Conservation (phyloP, 768 basidiomycete species). For the Sarcodon sp. region DNA sequence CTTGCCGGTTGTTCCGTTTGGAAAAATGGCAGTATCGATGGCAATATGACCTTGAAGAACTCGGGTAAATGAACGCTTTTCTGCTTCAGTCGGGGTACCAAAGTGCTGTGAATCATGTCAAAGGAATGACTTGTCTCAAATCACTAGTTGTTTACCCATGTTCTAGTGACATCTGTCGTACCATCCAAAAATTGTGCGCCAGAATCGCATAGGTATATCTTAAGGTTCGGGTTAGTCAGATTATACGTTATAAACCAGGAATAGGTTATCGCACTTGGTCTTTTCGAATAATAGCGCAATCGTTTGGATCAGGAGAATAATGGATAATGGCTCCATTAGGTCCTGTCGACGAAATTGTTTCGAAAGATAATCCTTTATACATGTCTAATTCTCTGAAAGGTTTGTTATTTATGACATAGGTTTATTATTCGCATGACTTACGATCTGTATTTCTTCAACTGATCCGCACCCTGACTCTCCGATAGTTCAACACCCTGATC, state of each 20-base stretch:
- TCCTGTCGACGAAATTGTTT: conserved; percentile 87
- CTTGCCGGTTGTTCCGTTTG: conserved; percentile 62
- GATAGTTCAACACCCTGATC: conserved; percentile 44
- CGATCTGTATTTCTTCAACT: conserved; percentile 74
- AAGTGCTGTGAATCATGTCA: conserved; percentile 49
- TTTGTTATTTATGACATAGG: neutral
- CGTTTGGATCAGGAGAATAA: conserved; percentile 67
- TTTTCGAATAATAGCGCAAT: conserved; percentile 63
- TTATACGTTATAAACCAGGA: neutral
- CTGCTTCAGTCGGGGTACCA: conserved; percentile 68
- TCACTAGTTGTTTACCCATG: conserved; percentile 40
- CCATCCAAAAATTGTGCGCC: conserved; percentile 88
- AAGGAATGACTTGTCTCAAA: neutral
- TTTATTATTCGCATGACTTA: conserved; percentile 22
- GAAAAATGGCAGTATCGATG: conserved; percentile 78
- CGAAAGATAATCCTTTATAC: conserved; percentile 84
- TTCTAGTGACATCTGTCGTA: conserved; percentile 91
- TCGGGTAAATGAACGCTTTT: conserved; percentile 81
- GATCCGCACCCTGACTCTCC: conserved; percentile 71
- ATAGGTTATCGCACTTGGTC: conserved; percentile 39
- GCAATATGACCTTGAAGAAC: conserved; percentile 89
- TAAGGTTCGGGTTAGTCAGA: conserved; percentile 8
- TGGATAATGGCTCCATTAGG: conserved; percentile 97
- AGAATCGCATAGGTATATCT: conserved; percentile 77
- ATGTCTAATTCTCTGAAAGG: conserved; percentile 49